Percentiles rank a stretch among this genome's conserved stretches.
phyloP scores from a whole-genome alignment of 140 eudicot genomes.

The Flaveria floridana region DNA sequence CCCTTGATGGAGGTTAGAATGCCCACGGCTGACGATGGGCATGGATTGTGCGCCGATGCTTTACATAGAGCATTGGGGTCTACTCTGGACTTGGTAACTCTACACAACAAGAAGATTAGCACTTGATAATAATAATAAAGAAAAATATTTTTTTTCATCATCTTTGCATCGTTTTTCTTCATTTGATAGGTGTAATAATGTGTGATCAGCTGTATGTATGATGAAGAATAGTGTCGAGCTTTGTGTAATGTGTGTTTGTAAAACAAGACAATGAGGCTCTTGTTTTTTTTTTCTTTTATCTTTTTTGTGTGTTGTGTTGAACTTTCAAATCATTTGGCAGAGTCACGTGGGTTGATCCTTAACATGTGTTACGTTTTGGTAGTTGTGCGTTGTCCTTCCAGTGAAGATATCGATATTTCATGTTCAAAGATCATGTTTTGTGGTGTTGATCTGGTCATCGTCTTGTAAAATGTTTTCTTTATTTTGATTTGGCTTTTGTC shows the following conservation, averaged over 20 bases:
- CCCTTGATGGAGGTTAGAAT: slow-evolving; percentile 75
- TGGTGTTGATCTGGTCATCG: too few species aligned
- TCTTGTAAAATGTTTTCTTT: too few species aligned
- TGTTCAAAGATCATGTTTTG: too few species aligned
- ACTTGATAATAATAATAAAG: not conserved
- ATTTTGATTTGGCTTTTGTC: too few species aligned
- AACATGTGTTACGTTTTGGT: too few species aligned
- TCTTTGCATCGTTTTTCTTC: not conserved
- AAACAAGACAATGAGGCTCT: not conserved
- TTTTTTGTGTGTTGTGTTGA: too few species aligned
- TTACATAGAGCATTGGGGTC: slow-evolving; percentile 52
- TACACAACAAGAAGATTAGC: slow-evolving; percentile 45
- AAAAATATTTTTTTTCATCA: too few species aligned
- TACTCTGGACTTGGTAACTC: slow-evolving; percentile 48
- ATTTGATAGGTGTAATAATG: not conserved
- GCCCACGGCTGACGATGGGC: slow-evolving; percentile 88
- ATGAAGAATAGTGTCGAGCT: not conserved
- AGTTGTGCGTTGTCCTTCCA: too few species aligned
- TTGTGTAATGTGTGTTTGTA: not conserved
- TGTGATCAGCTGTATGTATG: not conserved
- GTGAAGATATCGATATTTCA: too few species aligned
- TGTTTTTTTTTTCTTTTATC: too few species aligned
- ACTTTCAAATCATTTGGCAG: too few species aligned
- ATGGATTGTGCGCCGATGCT: slow-evolving; percentile 84
- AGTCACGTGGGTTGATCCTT: too few species aligned